phyloP scores from a whole-genome alignment of 768 basidiomycete genomes.

The Calocybe cyanea region DNA sequence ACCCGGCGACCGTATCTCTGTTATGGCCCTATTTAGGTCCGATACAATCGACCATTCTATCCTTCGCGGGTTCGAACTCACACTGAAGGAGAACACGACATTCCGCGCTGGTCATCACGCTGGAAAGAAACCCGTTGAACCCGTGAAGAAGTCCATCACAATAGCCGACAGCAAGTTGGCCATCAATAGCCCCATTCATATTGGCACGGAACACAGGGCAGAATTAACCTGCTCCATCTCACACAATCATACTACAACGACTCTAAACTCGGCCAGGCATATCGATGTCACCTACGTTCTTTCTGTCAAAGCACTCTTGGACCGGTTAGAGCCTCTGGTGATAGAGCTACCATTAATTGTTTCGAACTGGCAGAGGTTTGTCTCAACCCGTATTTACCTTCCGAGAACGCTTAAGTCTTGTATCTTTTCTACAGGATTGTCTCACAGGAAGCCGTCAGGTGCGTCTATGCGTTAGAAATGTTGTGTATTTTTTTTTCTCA shows the following conservation, averaged over 20 bases:
- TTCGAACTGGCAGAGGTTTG: slow-evolving; percentile 83
- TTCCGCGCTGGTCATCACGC: slow-evolving; percentile 62
- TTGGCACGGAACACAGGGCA: slow-evolving; percentile 64
- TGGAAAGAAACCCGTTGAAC: slow-evolving; percentile 51
- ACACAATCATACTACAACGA: slow-evolving; percentile 71
- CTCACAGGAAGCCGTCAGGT: slow-evolving; percentile 67
- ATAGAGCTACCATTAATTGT: slow-evolving; percentile 79
- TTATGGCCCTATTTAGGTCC: slow-evolving; percentile 70
- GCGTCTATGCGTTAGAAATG: slow-evolving; percentile 18
- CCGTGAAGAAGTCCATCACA: slow-evolving; percentile 48
- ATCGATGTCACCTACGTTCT: slow-evolving; percentile 84
- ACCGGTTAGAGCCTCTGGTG: slow-evolving; percentile 55
- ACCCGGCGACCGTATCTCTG: slow-evolving; percentile 75
- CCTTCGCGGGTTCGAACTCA: slow-evolving; percentile 81
- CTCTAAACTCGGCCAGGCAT: slow-evolving; percentile 76
- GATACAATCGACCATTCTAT: slow-evolving; percentile 65
- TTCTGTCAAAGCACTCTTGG: slow-evolving; percentile 73
- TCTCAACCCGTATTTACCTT: slow-evolving; percentile 4
- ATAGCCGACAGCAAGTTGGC: slow-evolving; percentile 72
- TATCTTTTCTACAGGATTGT: slow-evolving; percentile 43
- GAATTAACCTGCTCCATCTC: slow-evolving; percentile 73
- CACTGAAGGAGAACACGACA: slow-evolving; percentile 72
- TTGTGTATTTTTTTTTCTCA: background rate
- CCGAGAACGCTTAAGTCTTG: background rate
- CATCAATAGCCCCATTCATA: slow-evolving; percentile 70